phyloP scores from a whole-genome alignment of 768 basidiomycete species.

The Leucocoprinus birnbaumii region DNA sequence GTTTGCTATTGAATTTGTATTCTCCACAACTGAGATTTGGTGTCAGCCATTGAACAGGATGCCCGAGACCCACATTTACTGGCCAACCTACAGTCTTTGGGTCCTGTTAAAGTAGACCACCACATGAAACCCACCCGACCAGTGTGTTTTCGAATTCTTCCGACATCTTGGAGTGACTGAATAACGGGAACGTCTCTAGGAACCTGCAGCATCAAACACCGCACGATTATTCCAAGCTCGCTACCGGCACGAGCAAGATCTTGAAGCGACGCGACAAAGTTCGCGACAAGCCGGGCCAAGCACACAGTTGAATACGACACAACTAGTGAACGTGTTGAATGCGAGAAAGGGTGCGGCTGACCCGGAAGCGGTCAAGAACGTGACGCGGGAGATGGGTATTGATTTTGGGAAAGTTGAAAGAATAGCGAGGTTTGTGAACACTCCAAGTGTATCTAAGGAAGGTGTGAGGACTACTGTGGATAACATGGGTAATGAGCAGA shows the following conservation, averaged over 20 bases:
- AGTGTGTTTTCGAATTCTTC: not conserved
- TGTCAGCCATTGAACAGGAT: slow-evolving; percentile 58
- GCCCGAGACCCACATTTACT: slow-evolving; percentile 71
- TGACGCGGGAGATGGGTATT: slow-evolving; percentile 54
- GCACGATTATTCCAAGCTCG: slow-evolving; percentile 5
- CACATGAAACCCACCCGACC: slow-evolving; percentile 16
- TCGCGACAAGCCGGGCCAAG: not conserved
- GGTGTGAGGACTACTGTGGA: slow-evolving; percentile 40
- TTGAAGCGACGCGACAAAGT: not conserved
- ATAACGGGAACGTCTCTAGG: not conserved
- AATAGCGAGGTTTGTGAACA: slow-evolving; percentile 56
- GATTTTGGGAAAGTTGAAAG: slow-evolving; percentile 49
- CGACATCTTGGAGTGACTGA: not conserved
- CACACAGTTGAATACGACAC: not conserved
- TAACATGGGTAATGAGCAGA: slow-evolving; percentile 55
- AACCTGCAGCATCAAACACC: not conserved
- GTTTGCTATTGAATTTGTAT: not conserved
- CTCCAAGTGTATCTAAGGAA: slow-evolving; percentile 54
- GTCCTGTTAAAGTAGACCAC: slow-evolving; percentile 70
- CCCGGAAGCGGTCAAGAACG: slow-evolving; percentile 37
- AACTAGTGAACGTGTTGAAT: not conserved
- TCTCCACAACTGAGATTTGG: not conserved
- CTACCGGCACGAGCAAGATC: not conserved
- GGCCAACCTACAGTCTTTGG: slow-evolving; percentile 59
- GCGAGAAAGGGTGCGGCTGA: not conserved